Conservation (phyloP, 306 rosid genomes). For the Inga laurina region DNA sequence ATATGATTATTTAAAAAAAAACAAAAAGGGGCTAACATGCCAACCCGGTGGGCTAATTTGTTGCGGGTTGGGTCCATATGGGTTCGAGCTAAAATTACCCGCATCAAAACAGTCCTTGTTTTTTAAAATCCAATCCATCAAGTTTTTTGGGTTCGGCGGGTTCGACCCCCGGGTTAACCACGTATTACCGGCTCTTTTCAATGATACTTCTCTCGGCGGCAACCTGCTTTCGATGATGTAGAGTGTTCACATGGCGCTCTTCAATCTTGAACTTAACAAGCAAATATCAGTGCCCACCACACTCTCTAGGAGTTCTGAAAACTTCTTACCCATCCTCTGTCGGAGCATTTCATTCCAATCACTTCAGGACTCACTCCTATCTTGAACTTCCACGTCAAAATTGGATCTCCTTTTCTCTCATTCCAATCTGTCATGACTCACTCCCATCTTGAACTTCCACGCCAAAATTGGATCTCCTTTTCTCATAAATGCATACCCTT, state of each 20-base stretch:
- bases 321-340: constrained; percentile 85
- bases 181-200: no score
- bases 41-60: no score
- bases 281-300: constrained; percentile 73
- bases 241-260: constrained; percentile 70
- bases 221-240: constrained; percentile 84
- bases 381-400: constrained; percentile 68
- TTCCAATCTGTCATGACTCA: constrained; percentile 50
- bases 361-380: constrained; percentile 57
- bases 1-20: no score
- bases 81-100: no score
- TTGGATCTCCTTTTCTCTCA: constrained; percentile 87
- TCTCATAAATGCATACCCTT: constrained; percentile 89
- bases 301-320: constrained; percentile 70
- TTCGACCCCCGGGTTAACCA: no score
- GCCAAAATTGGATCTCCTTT: constrained; percentile 83
- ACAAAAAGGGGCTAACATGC: no score
- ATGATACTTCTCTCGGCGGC: constrained; percentile 55
- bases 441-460: constrained; percentile 75
- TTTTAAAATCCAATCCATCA: no score
- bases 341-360: constrained; percentile 74
- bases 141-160: no score
- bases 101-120: no score
- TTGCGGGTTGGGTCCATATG: no score
- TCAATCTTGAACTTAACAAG: constrained; percentile 56